Base-by-base conservation (phyloP, 768 basidiomycete genomes). In the Suillus cothurnatus region DNA sequence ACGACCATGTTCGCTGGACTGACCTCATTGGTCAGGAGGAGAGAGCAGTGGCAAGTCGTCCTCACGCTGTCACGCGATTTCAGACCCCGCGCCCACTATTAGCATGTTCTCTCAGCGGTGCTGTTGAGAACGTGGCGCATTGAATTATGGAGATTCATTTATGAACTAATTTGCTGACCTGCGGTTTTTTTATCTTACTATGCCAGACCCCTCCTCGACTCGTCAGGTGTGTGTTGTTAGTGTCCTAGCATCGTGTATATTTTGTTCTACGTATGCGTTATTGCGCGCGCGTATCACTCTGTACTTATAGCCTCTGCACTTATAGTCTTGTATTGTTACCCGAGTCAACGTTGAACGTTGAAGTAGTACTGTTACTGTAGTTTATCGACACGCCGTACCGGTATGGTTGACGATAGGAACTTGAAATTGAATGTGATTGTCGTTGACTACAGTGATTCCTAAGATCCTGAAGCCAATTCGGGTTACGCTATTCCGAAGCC, bases 1-100 rank as follows among this genome's bases (percentile, higher is more conserved):
- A 84, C 84, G 59, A 82, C 81, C 17, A 62, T 77, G 58, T 88
- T 88, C 63, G 85, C 80, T 8, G 87, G 87, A n/a, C 72, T 88
- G 61, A 79, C 84, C 11, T 69, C 79, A 21, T 79, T 78, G 38
- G 68, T 75, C 34, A 76, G 77, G 32, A 70, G 71, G 49, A 78
- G 80, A 6, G 72, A 73, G 55, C 77, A 78, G 7, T 84, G 81
- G 72, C 80, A 72, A 4, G 72, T 70, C 34, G 75, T 87, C 52
- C 65, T 88, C 71, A 82, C 84, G 56, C 72, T 88, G 21, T 78
- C 76, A 50, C 76, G 82, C 52, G 72, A 80, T 60, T 72, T 74
- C 26, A 14, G 67, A 21, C 53, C 23, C 12, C 68, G 61, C 26
- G 34, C 36, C 21, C 28, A 65, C n/a, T 62, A 8, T 3, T 45